These are phyloP conservation scores for thale cress (Arabidopsis thaliana) DNA, from an alignment of 345 rosid species.

Conservation along the genomic window DNA sequence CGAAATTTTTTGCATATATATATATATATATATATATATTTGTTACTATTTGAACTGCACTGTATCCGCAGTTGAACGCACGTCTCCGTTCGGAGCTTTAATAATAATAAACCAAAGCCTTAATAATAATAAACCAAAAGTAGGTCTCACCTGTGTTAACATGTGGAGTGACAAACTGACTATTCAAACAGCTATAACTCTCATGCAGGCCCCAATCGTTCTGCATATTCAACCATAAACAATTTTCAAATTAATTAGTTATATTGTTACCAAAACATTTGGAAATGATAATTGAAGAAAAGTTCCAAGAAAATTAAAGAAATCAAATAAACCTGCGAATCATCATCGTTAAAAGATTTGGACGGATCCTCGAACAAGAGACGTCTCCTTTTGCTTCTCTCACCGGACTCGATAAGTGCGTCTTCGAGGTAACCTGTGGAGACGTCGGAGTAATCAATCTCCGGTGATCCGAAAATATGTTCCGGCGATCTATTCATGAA, in stretches of 20 bases:
- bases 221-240: constrained; percentile 47
- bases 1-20: too few species aligned
- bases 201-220: constrained; percentile 64
- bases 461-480: constrained; percentile 48
- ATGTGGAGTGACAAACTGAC: constrained; percentile 41
- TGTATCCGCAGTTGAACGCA: too few species aligned
- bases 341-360: constrained; percentile 7
- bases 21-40: too few species aligned
- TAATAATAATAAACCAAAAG: not conserved
- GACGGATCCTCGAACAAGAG: constrained; percentile 49
- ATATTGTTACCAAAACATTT: constrained; percentile 28
- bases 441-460: constrained; percentile 50
- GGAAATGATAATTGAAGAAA: constrained; percentile 25
- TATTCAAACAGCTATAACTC: constrained; percentile 58
- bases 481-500: constrained; percentile 54
- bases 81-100: too few species aligned
- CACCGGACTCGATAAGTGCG: constrained; percentile 71
- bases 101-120: too few species aligned
- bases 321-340: constrained; percentile 36
- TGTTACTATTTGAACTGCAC: too few species aligned
- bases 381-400: constrained; percentile 71
- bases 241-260: not conserved
- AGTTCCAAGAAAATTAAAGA: not conserved
- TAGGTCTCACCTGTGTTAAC: constrained; percentile 47
- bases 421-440: constrained; percentile 93